A percentile compares a stretch with the other conserved stretches of the same genome.
These are phyloP conservation scores for Carallia brachiata DNA, from an alignment of 345 rosid genomes.

Conservation along the genomic window DNA sequence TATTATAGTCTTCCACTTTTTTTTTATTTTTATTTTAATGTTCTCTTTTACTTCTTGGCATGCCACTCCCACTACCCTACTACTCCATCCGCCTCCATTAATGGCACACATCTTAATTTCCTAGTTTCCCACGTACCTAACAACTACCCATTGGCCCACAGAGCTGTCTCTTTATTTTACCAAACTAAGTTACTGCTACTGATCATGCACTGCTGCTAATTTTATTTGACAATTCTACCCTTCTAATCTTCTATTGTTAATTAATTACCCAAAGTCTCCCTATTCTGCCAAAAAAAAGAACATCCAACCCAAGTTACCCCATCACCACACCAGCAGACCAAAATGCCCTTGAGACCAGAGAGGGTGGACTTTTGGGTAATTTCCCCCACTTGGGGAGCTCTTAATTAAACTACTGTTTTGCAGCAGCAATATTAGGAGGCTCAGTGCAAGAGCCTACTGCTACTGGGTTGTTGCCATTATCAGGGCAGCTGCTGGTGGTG, in stretches of 20 bases:
- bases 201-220: background rate
- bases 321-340: background rate
- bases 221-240: slow-evolving; percentile 9
- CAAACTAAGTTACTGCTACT: slow-evolving; percentile 14
- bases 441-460: slow-evolving; percentile 26
- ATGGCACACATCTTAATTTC: background rate
- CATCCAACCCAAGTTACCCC: background rate
- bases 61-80: background rate
- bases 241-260: background rate
- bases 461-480: slow-evolving; percentile 16
- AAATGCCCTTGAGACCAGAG: background rate
- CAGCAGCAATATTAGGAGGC: slow-evolving; percentile 17
- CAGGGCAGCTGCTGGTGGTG: slow-evolving; percentile 12
- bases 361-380: slow-evolving; percentile 49
- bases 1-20: background rate
- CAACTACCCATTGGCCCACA: slow-evolving; percentile 3
- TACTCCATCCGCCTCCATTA: background rate
- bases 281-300: slow-evolving; percentile 9
- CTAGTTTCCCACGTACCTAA: background rate
- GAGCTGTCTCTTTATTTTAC: slow-evolving; percentile 24
- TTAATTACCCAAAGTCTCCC: slow-evolving; percentile 41
- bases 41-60: background rate
- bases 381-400: slow-evolving; percentile 6
- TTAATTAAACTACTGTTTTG: slow-evolving; percentile 22
- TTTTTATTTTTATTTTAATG: too few relatives aligned